Conservation (phyloP, 2,329 filamentous ascomycete species). For the Trichoderma guizhouense region DNA sequence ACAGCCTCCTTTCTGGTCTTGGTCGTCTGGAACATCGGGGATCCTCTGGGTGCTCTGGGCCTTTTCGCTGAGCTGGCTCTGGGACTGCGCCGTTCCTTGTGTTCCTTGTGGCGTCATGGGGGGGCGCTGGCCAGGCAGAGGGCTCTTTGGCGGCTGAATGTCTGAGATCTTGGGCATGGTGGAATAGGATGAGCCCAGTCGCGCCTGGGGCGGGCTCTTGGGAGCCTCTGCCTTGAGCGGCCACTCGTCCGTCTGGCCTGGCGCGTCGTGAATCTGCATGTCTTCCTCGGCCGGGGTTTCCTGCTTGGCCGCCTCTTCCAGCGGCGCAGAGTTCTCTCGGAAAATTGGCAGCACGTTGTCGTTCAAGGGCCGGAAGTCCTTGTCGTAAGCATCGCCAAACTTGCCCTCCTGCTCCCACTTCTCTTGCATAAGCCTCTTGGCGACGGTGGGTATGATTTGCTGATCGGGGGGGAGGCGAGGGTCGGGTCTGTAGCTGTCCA, state of each 20-base stretch:
- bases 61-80: slow-evolving; percentile 22
- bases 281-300: slow-evolving; percentile 20
- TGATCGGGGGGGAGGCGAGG: slow-evolving; percentile 91
- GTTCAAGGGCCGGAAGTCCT: slow-evolving; percentile 79
- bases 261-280: slow-evolving; percentile 30
- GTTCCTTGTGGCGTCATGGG: slow-evolving; percentile 38
- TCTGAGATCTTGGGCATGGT: slow-evolving; percentile 59
- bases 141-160: slow-evolving; percentile 30
- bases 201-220: slow-evolving; percentile 46
- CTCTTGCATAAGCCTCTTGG: slow-evolving; percentile 85
- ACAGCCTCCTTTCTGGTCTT: slow-evolving; percentile 44
- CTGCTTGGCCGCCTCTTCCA: slow-evolving; percentile 13
- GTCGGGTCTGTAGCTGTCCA: slow-evolving; percentile 92
- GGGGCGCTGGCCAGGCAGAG: slow-evolving; percentile 45
- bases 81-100: slow-evolving; percentile 26
- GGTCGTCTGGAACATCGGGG: slow-evolving; percentile 29
- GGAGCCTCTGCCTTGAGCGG: slow-evolving; percentile 45
- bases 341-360: slow-evolving; percentile 55
- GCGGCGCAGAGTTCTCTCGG: slow-evolving; percentile 24
- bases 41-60: slow-evolving; percentile 12
- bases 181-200: slow-evolving; percentile 52
- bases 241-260: slow-evolving; percentile 50
- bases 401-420: slow-evolving; percentile 93
- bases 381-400: slow-evolving; percentile 80
- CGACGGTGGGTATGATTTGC: slow-evolving; percentile 91